Evolutionary conservation across 257 asterid species (phyloP), one percentile per base, ranked within the genome.

Genomic region (Solanum lycopersicoides): DNA sequence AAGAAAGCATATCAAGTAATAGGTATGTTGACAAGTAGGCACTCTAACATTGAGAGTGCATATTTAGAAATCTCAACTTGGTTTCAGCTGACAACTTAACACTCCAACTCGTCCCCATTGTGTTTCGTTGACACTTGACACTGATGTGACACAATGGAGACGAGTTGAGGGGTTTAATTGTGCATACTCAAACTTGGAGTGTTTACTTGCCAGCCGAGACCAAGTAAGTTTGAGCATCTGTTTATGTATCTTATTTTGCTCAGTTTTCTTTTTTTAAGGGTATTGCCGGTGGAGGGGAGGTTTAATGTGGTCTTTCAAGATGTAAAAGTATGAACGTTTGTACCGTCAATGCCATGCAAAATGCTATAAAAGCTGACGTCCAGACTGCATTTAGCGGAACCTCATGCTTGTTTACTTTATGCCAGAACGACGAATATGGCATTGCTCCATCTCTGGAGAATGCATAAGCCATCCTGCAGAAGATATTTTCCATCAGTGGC

Each of bases 281-380:
- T 41, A 9, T 21, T 39, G 83, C 8, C 5, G 6, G 9, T 35
- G 53, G 25, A 20, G 44, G n/a, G 7, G 11, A 65, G 3, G 73
- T 72, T 72, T 5, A 34, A 16, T 74, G 21, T 74, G 82, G 20
- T 74, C 32, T 74, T 39, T 39, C 83, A 59, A 65, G 82, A 79
- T 75, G 69, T 6, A 82, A 47, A 74, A 75, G 10, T 15, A 15
- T 9, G 37, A 84, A 69, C 30, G 10, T 63, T 9, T 89, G 47
- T 95, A 96, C 99, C 93, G 99, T 96, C 83, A 97, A 88, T 0
- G 99, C 99, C 99, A 96, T 96, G 94, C 99, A 97, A 94, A 97
- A 97, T 12, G 99, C 98, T 82, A 97, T 86, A 45, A 93, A 53
- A 56, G 95, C 96, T 11, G 99, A 97, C 2, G 91, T 83, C 99